Percentiles rank a stretch among this genome's conserved stretches.
Evolutionary conservation across 495 filamentous ascomycete species (phyloP).

Genomic region (Penicillium subrubescens): DNA sequence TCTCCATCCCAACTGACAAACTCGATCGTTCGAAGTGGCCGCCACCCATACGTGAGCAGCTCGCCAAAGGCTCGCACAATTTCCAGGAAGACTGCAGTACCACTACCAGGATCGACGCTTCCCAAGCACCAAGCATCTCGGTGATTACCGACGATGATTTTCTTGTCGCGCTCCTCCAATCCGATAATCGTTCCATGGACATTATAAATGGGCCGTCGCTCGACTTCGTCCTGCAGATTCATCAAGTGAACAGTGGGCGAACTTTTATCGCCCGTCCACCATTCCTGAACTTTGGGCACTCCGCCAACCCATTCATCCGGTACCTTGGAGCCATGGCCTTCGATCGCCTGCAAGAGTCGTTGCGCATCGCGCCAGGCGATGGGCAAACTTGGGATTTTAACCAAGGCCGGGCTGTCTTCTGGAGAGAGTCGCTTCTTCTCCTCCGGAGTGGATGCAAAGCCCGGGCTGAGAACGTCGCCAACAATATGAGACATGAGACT

Average conservation of each 20-base stretch:
- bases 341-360: constrained; percentile 70
- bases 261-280: constrained; percentile 79
- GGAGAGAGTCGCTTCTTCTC: constrained; percentile 62
- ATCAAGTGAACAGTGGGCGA: constrained; percentile 81
- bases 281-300: constrained; percentile 68
- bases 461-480: constrained; percentile 86
- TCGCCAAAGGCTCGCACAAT: constrained; percentile 81
- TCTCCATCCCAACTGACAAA: constrained; percentile 95
- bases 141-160: constrained; percentile 89
- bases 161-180: constrained; percentile 80
- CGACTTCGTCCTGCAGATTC: constrained; percentile 84
- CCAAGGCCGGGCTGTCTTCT: constrained; percentile 70
- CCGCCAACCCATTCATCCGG: constrained; percentile 77
- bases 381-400: constrained; percentile 85
- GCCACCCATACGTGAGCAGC: constrained; percentile 74
- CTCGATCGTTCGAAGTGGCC: constrained; percentile 87
- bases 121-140: constrained; percentile 94
- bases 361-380: constrained; percentile 88
- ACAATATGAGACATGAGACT: constrained; percentile 80
- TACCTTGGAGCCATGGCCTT: constrained; percentile 72
- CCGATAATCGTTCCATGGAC: constrained; percentile 80
- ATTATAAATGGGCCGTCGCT: constrained; percentile 87
- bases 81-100: constrained; percentile 89
- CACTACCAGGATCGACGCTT: constrained; percentile 80
- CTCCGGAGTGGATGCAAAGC: constrained; percentile 74